phyloP scores from a whole-genome alignment of 129 eudicot genomes.

The Saposhnikovia divaricata region DNA sequence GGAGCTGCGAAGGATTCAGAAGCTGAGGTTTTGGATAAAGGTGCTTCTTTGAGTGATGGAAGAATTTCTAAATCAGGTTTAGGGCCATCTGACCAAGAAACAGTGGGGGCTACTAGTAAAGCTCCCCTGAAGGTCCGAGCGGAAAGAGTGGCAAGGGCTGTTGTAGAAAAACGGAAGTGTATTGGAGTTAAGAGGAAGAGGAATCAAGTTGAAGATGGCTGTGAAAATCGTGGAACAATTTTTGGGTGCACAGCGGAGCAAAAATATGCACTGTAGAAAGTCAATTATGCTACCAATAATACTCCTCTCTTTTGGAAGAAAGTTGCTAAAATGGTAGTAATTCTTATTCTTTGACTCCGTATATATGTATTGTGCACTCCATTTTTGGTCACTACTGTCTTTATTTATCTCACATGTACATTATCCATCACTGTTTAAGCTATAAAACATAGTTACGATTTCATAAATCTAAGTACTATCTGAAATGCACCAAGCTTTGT shows the following conservation, averaged over 20 bases:
- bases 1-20: not conserved
- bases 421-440: not conserved
- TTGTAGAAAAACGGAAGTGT: constrained; percentile 11
- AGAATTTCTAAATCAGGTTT: too few species aligned
- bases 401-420: not conserved
- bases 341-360: not conserved
- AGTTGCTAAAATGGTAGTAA: constrained; percentile 73
- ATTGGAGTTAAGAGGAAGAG: constrained; percentile 55
- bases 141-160: constrained; percentile 9
- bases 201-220: constrained; percentile 22
- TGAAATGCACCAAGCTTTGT: not conserved
- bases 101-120: constrained; percentile 9
- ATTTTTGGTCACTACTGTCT: not conserved
- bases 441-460: not conserved
- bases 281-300: constrained; percentile 65
- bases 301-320: constrained; percentile 92
- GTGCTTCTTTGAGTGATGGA: too few species aligned
- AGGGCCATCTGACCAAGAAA: constrained; percentile 7
- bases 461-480: not conserved
- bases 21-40: not conserved
- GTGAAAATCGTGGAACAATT: constrained; percentile 6
- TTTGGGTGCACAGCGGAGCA: constrained; percentile 74
- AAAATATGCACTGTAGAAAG: constrained; percentile 63
- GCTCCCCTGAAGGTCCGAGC: not conserved
- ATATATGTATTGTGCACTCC: constrained; percentile 8